These are phyloP conservation scores for Microcera coccophila DNA, from an alignment of 2,329 filamentous ascomycete species.

Conservation along the genomic window DNA sequence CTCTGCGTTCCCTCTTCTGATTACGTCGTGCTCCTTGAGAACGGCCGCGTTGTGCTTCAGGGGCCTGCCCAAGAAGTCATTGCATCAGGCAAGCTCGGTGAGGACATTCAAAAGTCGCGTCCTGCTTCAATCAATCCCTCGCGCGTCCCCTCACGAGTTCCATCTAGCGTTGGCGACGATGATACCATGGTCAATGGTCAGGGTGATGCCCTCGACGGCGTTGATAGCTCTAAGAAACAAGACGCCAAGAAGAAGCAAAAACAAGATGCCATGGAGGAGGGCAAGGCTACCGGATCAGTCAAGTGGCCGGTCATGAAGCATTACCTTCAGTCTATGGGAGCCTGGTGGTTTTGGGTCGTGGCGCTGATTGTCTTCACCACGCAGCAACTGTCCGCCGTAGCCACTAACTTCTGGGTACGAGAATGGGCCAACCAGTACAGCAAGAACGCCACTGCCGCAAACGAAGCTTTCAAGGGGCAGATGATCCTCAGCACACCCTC, in stretches of 20 bases:
- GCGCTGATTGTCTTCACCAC: conserved; percentile 70
- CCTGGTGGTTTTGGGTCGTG: conserved; percentile 89
- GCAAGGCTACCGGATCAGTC: conserved; percentile 80
- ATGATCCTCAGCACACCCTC: conserved; percentile 6
- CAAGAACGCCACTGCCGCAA: conserved; percentile 36
- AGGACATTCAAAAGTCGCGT: conserved; percentile 72
- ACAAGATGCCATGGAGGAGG: conserved; percentile 62
- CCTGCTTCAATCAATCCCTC: conserved; percentile 68
- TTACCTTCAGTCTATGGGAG: conserved; percentile 88
- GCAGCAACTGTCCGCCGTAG: conserved; percentile 82
- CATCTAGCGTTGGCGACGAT: conserved; percentile 69
- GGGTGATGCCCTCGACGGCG: conserved; percentile 44
- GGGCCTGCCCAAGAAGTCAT: conserved; percentile 77
- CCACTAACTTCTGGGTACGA: conserved; percentile 90
- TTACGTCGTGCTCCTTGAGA: conserved; percentile 80
- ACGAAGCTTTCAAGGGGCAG: conserved; percentile 2
- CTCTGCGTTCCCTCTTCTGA: conserved; percentile 78
- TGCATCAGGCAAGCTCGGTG: conserved; percentile 80
- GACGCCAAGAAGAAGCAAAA: conserved; percentile 44
- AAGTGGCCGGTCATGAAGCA: conserved; percentile 81
- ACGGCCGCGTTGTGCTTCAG: conserved; percentile 73
- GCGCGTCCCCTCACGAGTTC: conserved; percentile 69
- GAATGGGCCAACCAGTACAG: conserved; percentile 92
- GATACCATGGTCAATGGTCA: conserved; percentile 51
- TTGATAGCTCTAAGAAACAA: conserved; percentile 43